Evolutionary conservation across 2,329 filamentous ascomycete genomes (phyloP).

Genomic region (Xylaria sp.): DNA sequence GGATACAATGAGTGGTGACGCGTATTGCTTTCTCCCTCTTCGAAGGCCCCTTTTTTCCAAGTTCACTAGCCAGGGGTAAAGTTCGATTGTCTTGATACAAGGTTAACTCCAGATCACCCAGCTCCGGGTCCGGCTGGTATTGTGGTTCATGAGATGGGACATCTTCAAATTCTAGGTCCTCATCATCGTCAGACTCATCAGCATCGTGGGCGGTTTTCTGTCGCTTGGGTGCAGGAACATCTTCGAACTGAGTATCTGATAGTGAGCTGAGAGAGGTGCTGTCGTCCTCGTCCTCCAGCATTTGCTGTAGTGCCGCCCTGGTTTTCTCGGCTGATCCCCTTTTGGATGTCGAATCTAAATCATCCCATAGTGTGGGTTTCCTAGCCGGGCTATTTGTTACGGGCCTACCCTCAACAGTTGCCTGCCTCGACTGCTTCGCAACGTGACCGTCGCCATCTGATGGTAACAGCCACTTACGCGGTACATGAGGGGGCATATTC

Average conservation of each 20-base stretch:
- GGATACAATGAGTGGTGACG: slow-evolving; percentile 83
- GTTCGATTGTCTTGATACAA: slow-evolving; percentile 69
- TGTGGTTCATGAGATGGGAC: slow-evolving; percentile 57
- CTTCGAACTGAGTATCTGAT: slow-evolving; percentile 69
- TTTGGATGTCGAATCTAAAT: slow-evolving; percentile 64
- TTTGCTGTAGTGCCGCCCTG: slow-evolving; percentile 56
- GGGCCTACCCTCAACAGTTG: slow-evolving; percentile 43
- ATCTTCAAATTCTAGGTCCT: slow-evolving; percentile 73
- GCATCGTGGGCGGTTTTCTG: slow-evolving; percentile 52
- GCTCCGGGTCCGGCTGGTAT: slow-evolving; percentile 60
- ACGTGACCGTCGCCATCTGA: slow-evolving; percentile 49
- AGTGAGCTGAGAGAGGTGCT: slow-evolving; percentile 64
- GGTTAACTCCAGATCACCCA: slow-evolving; percentile 79
- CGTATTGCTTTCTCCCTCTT: slow-evolving; percentile 86
- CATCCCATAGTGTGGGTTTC: slow-evolving; percentile 70
- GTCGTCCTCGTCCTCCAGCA: slow-evolving; percentile 58
- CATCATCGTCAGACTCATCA: slow-evolving; percentile 56
- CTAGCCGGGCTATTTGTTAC: slow-evolving; percentile 52
- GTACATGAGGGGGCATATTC: slow-evolving; percentile 74
- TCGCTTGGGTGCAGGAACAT: slow-evolving; percentile 57
- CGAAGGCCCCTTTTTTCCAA: slow-evolving; percentile 83
- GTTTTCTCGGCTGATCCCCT: slow-evolving; percentile 57
- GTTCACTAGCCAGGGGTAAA: slow-evolving; percentile 69
- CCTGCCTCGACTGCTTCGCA: slow-evolving; percentile 48
- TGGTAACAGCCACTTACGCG: slow-evolving; percentile 70